A percentile compares a stretch with the other conserved stretches of the same genome.
Conservation (phyloP, 2,329 filamentous ascomycete genomes). For the Colletotrichum incanum region DNA sequence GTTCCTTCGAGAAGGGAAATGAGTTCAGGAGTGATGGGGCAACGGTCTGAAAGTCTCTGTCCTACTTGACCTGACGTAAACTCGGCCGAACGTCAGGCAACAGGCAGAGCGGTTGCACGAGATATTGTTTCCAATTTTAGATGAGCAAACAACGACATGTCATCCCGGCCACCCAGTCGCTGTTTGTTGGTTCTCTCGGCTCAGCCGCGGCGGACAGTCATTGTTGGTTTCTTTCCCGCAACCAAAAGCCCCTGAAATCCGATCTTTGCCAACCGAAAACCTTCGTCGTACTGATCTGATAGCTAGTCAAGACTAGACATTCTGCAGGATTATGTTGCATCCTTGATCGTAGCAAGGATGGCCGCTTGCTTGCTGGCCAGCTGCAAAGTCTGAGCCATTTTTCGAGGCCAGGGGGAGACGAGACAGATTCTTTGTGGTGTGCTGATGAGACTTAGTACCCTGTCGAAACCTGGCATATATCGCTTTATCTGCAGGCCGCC, state of each 20-base stretch:
- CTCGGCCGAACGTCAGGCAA: neutral
- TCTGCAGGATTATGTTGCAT: neutral
- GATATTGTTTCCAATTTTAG: neutral
- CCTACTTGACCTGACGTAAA: neutral
- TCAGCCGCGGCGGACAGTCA: neutral
- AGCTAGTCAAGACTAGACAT: neutral
- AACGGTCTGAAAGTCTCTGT: neutral
- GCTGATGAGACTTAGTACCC: neutral
- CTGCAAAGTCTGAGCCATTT: neutral
- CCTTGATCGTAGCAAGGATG: neutral
- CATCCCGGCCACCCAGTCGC: neutral
- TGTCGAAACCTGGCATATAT: neutral
- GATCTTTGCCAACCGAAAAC: neutral
- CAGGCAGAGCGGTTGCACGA: neutral
- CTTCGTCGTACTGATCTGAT: neutral
- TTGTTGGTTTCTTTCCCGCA: neutral
- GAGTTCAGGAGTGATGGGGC: neutral
- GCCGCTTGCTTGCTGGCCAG: neutral
- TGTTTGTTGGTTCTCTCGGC: neutral
- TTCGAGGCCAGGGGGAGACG: neutral
- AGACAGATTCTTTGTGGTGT: neutral
- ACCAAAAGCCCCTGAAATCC: neutral
- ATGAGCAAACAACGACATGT: slow-evolving; percentile 2
- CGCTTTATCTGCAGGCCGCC: slow-evolving; percentile 3
- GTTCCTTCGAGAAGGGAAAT: neutral